These are phyloP conservation scores for Aspergillus bombycis DNA, from an alignment of 2,329 filamentous ascomycete genomes.

Conservation along the genomic window DNA sequence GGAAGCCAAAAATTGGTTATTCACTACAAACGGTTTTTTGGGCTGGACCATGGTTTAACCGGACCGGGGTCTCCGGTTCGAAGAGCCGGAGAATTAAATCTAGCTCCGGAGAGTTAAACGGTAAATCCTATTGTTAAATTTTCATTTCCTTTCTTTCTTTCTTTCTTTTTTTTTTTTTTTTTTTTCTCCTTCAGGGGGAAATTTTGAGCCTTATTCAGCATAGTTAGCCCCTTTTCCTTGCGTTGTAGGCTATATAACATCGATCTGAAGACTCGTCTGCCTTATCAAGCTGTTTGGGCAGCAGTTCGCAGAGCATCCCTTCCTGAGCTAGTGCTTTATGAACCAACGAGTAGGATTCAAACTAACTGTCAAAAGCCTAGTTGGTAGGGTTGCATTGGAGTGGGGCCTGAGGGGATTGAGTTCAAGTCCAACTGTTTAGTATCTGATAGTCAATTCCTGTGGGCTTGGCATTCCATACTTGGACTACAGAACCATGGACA, in stretches of 20 bases:
- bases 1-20: neutral
- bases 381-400: neutral
- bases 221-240: neutral
- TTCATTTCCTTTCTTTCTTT: too few species aligned
- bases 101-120: neutral
- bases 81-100: neutral
- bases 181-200: neutral
- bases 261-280: neutral
- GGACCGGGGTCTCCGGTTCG: neutral
- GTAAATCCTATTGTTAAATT: neutral
- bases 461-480: neutral
- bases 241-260: neutral
- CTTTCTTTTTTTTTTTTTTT: neutral
- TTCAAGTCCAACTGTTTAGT: neutral
- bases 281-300: neutral
- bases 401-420: neutral
- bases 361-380: neutral
- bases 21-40: neutral
- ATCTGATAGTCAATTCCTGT: neutral
- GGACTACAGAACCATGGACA: neutral
- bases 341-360: neutral
- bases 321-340: neutral
- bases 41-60: neutral
- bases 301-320: neutral
- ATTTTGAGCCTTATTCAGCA: neutral